Evolutionary conservation across 1,284 basidiomycete genomes (phyloP).

Genomic region (Sphagnurus paluster): DNA sequence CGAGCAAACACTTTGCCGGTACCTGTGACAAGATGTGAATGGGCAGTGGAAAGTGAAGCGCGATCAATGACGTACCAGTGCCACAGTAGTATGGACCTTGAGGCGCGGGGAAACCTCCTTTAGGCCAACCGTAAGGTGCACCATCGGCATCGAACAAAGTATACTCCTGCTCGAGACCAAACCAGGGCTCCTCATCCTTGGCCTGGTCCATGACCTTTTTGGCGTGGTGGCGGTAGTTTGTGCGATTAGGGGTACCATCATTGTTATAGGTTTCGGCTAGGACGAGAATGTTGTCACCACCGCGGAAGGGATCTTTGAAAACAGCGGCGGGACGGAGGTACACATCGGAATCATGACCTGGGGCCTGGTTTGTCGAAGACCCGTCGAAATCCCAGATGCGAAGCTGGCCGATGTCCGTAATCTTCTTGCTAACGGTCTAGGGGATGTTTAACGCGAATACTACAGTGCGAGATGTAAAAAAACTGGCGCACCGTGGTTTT

Average conservation of each 20-base stretch:
- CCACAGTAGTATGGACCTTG: constrained; percentile 99
- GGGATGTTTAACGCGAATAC: constrained; percentile 12
- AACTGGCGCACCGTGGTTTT: constrained; percentile 87
- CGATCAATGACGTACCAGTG: constrained; percentile 69
- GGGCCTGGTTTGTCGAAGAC: constrained; percentile 95
- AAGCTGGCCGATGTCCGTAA: constrained; percentile 84
- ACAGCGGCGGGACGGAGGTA: constrained; percentile 96
- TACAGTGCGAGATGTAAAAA: constrained; percentile 5
- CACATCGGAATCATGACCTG: constrained; percentile 94
- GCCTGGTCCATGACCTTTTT: constrained; percentile 93
- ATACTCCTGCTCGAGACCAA: constrained; percentile 99
- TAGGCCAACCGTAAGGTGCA: constrained; percentile 94
- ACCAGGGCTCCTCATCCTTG: constrained; percentile 88
- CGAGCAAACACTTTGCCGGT: constrained; percentile 98
- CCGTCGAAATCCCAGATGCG: constrained; percentile 99
- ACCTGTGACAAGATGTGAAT: constrained; percentile 43
- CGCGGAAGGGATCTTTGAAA: constrained; percentile 99
- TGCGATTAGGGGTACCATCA: constrained; percentile 97
- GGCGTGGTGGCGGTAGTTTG: constrained; percentile 91
- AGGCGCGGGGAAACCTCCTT: constrained; percentile 98
- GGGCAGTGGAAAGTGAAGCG: background rate
- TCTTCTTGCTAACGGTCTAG: constrained; percentile 80
- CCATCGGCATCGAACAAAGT: constrained; percentile 96
- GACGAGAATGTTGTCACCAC: constrained; percentile 96
- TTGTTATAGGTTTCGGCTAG: constrained; percentile 98